Evolutionary conservation across 1,284 basidiomycete species (phyloP), one percentile per base, ranked within the genome.

Genomic region (Fomitopsis schrenkii): DNA sequence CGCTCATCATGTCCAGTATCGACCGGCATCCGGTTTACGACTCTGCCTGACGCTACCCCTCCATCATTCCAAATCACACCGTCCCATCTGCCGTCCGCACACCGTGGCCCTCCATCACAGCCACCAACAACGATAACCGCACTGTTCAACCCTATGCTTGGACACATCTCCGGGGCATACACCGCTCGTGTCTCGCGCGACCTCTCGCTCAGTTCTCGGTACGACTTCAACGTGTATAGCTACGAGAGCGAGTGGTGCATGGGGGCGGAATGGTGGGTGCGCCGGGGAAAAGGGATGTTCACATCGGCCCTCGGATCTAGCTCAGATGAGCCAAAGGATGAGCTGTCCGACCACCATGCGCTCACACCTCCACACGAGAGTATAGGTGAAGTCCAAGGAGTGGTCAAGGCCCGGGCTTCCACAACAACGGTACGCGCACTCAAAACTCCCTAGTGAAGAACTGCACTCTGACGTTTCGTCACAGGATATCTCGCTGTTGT

Each of bases 191-290:
- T 95, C 30, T 92, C 93, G 1, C 83, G 84, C 2, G 93, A 97
- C 72, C 84, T 98, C n/a, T 88, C 93, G 0, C 76, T 98, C 6
- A 91, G 92, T 59, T 93, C 94, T 2, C 84, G 97, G 17, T 98
- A 97, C 72, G 95, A 98, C 71, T 95, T 98, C 76, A 99, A 99
- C 70, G 86, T 97, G 30, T 98, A 97, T 72, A 95, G 93, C 71
- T 98, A 97, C 75, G 95, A 97, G 68, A 95, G 93, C 71, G 96
- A 98, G 73, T 91, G 95, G 86, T 91, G 93, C 5, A 83, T 98
- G 75, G 97, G 94, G n/a, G 90, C 91, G 2, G 94, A 96, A 74
- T 95, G 93, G 91, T 95, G 93, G 93, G 83, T 94, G 68, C 83
- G 92, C 15, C 83, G 84, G 28, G 71, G 68, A 26, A 75, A 70